Evolutionary conservation across 371 early-diverging fungal species (phyloP).

Genomic region (Haplosporangium sp.): DNA sequence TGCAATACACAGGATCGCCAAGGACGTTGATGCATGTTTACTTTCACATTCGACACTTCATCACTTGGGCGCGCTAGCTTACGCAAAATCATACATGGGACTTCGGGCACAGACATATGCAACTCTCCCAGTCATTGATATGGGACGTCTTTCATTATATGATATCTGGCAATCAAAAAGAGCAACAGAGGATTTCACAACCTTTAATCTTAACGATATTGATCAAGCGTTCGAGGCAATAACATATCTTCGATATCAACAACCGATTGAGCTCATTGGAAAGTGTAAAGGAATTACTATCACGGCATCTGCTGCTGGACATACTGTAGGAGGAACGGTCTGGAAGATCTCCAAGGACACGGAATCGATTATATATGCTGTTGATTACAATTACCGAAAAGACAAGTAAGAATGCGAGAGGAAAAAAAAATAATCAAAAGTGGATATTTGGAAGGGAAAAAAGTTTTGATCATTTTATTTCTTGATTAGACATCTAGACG

Average conservation of each 20-base stretch:
- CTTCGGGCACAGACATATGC: conserved; percentile 92
- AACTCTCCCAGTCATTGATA: conserved; percentile 93
- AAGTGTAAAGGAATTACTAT: conserved; percentile 90
- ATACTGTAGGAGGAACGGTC: conserved; percentile 97
- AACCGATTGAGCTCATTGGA: conserved; percentile 83
- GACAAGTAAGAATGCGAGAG: conserved; percentile 74
- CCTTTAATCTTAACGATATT: conserved; percentile 81
- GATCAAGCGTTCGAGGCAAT: conserved; percentile 87
- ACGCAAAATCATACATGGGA: conserved; percentile 83
- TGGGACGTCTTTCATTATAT: conserved; percentile 91
- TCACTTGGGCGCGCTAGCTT: conserved; percentile 93
- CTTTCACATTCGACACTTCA: conserved; percentile 91
- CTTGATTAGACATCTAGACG: conserved; percentile 79
- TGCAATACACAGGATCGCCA: conserved; percentile 70
- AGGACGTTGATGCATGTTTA: conserved; percentile 93
- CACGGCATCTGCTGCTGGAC: conserved; percentile 95
- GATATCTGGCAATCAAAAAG: conserved; percentile 81
- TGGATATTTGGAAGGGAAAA: not conserved
- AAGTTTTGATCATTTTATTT: not conserved
- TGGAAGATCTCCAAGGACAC: conserved; percentile 97
- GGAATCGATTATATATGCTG: conserved; percentile 95
- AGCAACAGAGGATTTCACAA: conserved; percentile 76
- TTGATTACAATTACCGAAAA: conserved; percentile 96
- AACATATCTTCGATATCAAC: conserved; percentile 89
- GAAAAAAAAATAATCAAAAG: not conserved